Percentiles rank a stretch among this genome's conserved stretches.
Evolutionary conservation across 176 grass and related monocot genomes (phyloP).

Genomic region (Oryza longistaminata): DNA sequence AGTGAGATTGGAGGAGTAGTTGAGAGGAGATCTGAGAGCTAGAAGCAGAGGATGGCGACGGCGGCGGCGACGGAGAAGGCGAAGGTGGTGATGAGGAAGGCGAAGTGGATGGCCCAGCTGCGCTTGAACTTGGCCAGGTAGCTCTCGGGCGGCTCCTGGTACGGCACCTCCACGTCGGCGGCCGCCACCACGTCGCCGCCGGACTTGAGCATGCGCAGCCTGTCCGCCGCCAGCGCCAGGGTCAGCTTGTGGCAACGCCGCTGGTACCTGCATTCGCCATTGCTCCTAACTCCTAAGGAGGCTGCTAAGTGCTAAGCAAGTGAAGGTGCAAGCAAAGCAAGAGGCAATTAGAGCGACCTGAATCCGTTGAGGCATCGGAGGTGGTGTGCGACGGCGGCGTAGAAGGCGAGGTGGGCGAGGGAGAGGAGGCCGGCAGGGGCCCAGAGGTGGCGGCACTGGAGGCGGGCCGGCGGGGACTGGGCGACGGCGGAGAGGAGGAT

Average conservation of each 20-base stretch:
- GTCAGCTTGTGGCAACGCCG: constrained; percentile 96
- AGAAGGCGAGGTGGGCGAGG: constrained; percentile 84
- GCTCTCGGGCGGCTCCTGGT: constrained; percentile 89
- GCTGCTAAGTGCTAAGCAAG: no score
- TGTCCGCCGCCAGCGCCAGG: constrained; percentile 78
- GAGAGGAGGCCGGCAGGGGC: constrained; percentile 76
- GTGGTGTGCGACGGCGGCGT: constrained; percentile 88
- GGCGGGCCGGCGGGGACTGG: constrained; percentile 35
- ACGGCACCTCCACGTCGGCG: constrained; percentile 74
- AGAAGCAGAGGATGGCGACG: constrained; percentile 86
- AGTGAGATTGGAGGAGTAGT: background rate
- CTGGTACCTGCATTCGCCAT: constrained; percentile 56
- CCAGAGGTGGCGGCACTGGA: constrained; percentile 92
- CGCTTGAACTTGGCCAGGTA: constrained; percentile 91
- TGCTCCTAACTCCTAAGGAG: no score
- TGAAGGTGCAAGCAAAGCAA: no score
- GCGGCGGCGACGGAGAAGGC: constrained; percentile 72
- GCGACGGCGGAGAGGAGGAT: constrained; percentile 55
- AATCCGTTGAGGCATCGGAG: constrained; percentile 94
- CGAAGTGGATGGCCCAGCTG: constrained; percentile 85
- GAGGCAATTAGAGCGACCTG: background rate
- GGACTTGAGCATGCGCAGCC: constrained; percentile 69
- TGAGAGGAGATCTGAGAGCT: constrained; percentile 26
- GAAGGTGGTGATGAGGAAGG: constrained; percentile 78
- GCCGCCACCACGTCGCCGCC: constrained; percentile 44